A percentile compares a stretch with the other conserved stretches of the same genome.
These are phyloP conservation scores for Panicum miliaceum DNA, from an alignment of 176 grass and related monocot species.

Conservation along the genomic window DNA sequence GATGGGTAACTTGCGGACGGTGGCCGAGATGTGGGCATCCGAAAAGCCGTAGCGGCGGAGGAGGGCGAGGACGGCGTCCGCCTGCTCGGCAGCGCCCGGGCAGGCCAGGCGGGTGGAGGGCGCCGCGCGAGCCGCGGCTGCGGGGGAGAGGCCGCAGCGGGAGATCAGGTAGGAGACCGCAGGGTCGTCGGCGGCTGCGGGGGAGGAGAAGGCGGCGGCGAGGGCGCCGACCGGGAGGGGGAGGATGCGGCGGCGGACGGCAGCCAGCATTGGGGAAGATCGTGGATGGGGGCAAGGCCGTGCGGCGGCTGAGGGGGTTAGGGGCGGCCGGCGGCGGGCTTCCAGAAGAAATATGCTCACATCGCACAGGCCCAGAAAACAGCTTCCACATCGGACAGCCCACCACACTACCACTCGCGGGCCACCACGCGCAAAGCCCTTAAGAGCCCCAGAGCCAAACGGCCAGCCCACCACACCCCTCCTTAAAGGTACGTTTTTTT, in stretches of 20 bases:
- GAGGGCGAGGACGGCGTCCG: slow-evolving; percentile 40
- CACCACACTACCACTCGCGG: too few species aligned
- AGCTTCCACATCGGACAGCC: too few species aligned
- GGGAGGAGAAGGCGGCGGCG: background rate
- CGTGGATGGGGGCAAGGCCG: background rate
- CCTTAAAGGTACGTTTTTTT: too few species aligned
- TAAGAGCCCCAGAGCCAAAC: too few species aligned
- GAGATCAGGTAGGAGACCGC: slow-evolving; percentile 17
- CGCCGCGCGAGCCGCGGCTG: slow-evolving; percentile 5
- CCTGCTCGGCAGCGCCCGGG: background rate
- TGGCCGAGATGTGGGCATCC: slow-evolving; percentile 23
- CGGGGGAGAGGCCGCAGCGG: slow-evolving; percentile 28
- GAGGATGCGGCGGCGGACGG: slow-evolving; percentile 7
- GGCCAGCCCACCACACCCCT: too few species aligned
- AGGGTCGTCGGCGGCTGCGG: background rate
- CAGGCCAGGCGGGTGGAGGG: background rate
- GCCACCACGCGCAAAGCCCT: too few species aligned
- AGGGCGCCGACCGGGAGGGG: background rate
- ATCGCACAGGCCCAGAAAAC: too few species aligned
- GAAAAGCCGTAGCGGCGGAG: slow-evolving; percentile 46
- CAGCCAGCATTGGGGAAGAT: slow-evolving; percentile 19
- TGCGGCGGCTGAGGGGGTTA: too few species aligned
- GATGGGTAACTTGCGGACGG: slow-evolving; percentile 1
- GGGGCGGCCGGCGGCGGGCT: too few species aligned
- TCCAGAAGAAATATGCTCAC: too few species aligned